Evolutionary conservation across 2,329 filamentous ascomycete genomes (phyloP).

Genomic region (Trichoderma simmonsii): DNA sequence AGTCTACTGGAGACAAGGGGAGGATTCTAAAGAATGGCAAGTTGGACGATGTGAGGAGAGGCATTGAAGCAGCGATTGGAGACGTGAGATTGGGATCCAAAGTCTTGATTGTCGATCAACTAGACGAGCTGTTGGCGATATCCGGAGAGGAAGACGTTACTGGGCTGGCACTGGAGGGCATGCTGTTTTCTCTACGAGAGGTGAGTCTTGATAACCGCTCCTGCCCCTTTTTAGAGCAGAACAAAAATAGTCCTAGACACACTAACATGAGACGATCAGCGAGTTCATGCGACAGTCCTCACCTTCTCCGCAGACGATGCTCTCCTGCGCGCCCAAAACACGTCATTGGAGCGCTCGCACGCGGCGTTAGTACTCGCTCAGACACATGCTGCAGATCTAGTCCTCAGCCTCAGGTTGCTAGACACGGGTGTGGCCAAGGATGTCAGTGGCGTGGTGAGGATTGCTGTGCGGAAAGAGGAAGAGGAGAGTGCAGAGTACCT

Average conservation of each 20-base stretch:
- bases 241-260: background rate
- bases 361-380: conserved; percentile 67
- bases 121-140: conserved; percentile 62
- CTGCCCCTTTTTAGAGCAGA: background rate
- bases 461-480: conserved; percentile 56
- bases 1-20: background rate
- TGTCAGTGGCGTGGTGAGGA: conserved; percentile 81
- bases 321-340: conserved; percentile 58
- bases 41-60: conserved; percentile 37
- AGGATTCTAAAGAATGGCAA: conserved; percentile 31
- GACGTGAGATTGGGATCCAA: conserved; percentile 34
- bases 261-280: conserved; percentile 36
- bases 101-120: conserved; percentile 64
- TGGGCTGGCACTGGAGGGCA: conserved; percentile 49
- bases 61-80: conserved; percentile 40
- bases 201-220: conserved; percentile 42
- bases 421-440: conserved; percentile 88
- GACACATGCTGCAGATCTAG: conserved; percentile 70
- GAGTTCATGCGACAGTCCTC: conserved; percentile 63
- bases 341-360: conserved; percentile 67
- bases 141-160: conserved; percentile 42
- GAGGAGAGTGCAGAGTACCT: conserved; percentile 66
- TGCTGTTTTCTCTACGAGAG: conserved; percentile 59
- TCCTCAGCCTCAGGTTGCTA: conserved; percentile 70
- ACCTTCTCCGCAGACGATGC: conserved; percentile 71